phyloP scores from a whole-genome alignment of 331 rosid genomes.

The Arachis monticola region DNA sequence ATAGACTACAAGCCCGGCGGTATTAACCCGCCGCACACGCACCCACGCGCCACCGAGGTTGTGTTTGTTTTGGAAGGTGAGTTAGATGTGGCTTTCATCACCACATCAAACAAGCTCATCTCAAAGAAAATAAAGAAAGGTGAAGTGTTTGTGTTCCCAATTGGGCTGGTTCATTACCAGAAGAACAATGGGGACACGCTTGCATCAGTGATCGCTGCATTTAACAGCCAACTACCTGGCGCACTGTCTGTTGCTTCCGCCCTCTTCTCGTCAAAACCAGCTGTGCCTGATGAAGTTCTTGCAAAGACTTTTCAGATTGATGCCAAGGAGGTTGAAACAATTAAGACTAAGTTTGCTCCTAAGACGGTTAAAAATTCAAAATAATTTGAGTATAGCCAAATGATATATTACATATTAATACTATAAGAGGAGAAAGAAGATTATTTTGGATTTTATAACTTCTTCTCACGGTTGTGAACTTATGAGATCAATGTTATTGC shows the following conservation, averaged over 20 bases:
- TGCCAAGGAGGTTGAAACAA: slow-evolving; percentile 38
- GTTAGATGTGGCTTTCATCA: slow-evolving; percentile 55
- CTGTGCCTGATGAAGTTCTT: slow-evolving; percentile 51
- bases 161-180: slow-evolving; percentile 55
- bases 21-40: slow-evolving; percentile 68
- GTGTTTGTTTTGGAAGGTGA: slow-evolving; percentile 57
- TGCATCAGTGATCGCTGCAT: slow-evolving; percentile 54
- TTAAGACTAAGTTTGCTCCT: slow-evolving; percentile 56
- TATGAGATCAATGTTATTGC: background rate
- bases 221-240: slow-evolving; percentile 61
- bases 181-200: slow-evolving; percentile 52
- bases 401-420: background rate
- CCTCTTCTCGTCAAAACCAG: slow-evolving; percentile 49
- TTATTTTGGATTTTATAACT: background rate
- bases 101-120: slow-evolving; percentile 52
- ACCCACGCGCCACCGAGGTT: slow-evolving; percentile 61
- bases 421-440: background rate
- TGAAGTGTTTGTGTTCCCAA: slow-evolving; percentile 59
- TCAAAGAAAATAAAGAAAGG: slow-evolving; percentile 54
- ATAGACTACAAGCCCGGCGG: slow-evolving; percentile 56
- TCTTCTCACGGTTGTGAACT: slow-evolving; percentile 7
- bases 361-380: slow-evolving; percentile 40
- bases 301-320: slow-evolving; percentile 54
- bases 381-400: background rate
- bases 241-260: slow-evolving; percentile 51